These are phyloP conservation scores for Acanthamoeba healyi DNA, from an alignment of 208 protist species.

Conservation along the genomic window DNA sequence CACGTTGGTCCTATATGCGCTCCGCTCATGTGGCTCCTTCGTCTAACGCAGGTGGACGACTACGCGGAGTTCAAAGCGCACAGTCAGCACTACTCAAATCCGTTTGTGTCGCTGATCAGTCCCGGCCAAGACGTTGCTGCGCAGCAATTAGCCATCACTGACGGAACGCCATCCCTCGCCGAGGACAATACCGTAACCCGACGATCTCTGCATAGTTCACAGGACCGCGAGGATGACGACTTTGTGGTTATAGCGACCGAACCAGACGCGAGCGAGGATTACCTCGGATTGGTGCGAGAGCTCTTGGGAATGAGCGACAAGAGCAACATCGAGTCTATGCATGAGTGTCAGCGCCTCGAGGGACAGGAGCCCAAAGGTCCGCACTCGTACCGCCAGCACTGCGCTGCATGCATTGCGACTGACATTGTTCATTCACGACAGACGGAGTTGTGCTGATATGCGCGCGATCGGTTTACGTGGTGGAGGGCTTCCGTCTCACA, in stretches of 20 bases:
- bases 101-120: neutral
- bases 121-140: neutral
- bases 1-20: too few relatives aligned
- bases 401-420: neutral
- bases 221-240: neutral
- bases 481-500: slow-evolving; percentile 37
- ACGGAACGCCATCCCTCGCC: too few relatives aligned
- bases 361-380: slow-evolving; percentile 2
- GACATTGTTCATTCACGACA: neutral
- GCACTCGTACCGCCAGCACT: too few relatives aligned
- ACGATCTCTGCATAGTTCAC: too few relatives aligned
- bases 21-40: too few relatives aligned
- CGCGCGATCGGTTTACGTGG: slow-evolving; percentile 8
- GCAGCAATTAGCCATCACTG: neutral
- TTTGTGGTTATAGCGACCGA: neutral
- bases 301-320: slow-evolving; percentile 53
- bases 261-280: neutral
- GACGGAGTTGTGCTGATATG: slow-evolving; percentile 37
- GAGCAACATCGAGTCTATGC: slow-evolving; percentile 16
- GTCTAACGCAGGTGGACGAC: neutral
- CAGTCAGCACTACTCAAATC: neutral
- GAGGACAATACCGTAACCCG: too few relatives aligned
- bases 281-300: slow-evolving; percentile 7
- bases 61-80: neutral
- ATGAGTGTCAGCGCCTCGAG: slow-evolving; percentile 12